A percentile compares a stretch with the other conserved stretches of the same genome.
Evolutionary conservation across 768 basidiomycete genomes (phyloP).

Genomic region (Obba rivulosa): DNA sequence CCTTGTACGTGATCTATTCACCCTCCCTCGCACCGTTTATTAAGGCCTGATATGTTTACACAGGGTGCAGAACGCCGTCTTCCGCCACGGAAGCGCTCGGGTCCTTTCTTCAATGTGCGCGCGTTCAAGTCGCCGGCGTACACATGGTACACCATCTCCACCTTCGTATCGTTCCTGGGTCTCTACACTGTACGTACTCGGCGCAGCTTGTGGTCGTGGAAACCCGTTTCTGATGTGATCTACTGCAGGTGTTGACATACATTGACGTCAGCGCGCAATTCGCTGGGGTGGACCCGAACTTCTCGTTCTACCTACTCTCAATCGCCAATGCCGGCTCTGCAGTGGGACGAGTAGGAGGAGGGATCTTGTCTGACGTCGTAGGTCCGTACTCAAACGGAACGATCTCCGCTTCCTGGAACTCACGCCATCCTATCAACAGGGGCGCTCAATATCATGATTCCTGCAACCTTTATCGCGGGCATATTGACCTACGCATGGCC

Average conservation of each 20-base stretch:
- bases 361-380: slow-evolving; percentile 47
- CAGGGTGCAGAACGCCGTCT: slow-evolving; percentile 38
- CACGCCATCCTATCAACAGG: slow-evolving; percentile 32
- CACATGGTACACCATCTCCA: slow-evolving; percentile 51
- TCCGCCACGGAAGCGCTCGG: slow-evolving; percentile 45
- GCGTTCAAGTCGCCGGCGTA: slow-evolving; percentile 49
- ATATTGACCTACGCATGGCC: slow-evolving; percentile 71
- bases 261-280: slow-evolving; percentile 51
- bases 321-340: slow-evolving; percentile 65
- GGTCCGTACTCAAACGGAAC: slow-evolving; percentile 29
- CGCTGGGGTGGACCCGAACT: slow-evolving; percentile 41
- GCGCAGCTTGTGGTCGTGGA: no score
- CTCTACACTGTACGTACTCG: slow-evolving; percentile 51
- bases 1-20: slow-evolving; percentile 10
- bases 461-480: slow-evolving; percentile 51
- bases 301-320: slow-evolving; percentile 61
- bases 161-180: slow-evolving; percentile 57
- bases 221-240: background rate
- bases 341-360: slow-evolving; percentile 53
- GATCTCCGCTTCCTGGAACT: background rate
- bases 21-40: background rate
- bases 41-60: slow-evolving; percentile 14
- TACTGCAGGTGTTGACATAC: slow-evolving; percentile 54
- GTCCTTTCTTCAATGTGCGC: slow-evolving; percentile 59
- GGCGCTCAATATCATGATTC: slow-evolving; percentile 62